Evolutionary conservation across 148 eudicot species (phyloP), one percentile per base, ranked within the genome.

Genomic region (Talinum fruticosum): DNA sequence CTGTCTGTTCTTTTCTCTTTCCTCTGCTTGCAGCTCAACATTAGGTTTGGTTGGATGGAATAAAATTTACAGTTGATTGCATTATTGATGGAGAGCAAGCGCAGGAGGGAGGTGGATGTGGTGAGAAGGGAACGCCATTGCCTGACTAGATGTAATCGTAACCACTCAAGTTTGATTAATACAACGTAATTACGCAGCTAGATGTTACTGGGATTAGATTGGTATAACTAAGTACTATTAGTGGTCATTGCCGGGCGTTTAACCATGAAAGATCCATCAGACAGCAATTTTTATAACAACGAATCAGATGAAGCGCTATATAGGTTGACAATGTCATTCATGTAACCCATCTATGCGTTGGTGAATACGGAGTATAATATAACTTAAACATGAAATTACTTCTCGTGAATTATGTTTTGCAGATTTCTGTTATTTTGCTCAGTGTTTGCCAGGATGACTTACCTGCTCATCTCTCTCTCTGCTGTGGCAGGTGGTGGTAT

Each of bases 401-500:
- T 68, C 66, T 38, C 51, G 34, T 12, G 30, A 26, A 4, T 23
- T 35, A 26, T 1, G 54, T 51, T 26, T 36, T 36, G 47, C 65
- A 62, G 12, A 3, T 36, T 68, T 77, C 34, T 53, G 49, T 72
- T 44, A n/a, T 62, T 29, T 41, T 41, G 51, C 28, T 23, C 14
- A n/a, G 8, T 26, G 23, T 28, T 35, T 24, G n/a, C 23, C 61
- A 24, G 49, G 75, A 45, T 62, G 61, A 80, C 53, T 72, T 33
- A 32, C 26, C 66, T 14, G 44, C 23, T 32, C 57, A 47, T 59
- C 29, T 23, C 28, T 59, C 23, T 38, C 66, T 65, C n/a, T 72
- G 34, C n/a, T 53, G 18, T 61, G 5, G 32, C 88, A 94, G 98
- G 90, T 74, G 69, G 79, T 77, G 78, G 77, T 13, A 85, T 89